These are phyloP conservation scores for Ilyonectria sp. DNA, from an alignment of 2,329 filamentous ascomycete species.

Conservation along the genomic window DNA sequence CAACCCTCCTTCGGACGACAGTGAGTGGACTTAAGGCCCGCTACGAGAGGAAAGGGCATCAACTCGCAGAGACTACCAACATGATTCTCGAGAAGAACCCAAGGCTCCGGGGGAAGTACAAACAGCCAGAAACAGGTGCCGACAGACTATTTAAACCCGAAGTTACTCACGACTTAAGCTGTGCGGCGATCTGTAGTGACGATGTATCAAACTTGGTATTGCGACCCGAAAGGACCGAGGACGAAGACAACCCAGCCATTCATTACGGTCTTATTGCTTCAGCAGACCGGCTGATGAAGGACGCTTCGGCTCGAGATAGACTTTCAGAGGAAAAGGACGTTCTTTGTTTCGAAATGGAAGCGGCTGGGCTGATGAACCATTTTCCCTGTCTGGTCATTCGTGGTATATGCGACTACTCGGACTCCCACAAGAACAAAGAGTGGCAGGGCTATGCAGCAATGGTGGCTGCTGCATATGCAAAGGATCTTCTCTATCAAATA, in stretches of 20 bases:
- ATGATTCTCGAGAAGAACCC: background rate
- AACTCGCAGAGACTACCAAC: constrained; percentile 6
- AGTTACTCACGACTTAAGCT: background rate
- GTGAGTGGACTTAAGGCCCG: constrained; percentile 14
- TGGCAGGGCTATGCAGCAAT: too few species aligned
- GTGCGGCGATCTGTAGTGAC: background rate
- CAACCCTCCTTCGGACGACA: too few species aligned
- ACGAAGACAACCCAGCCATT: background rate
- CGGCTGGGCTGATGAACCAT: too few species aligned
- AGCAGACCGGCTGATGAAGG: background rate
- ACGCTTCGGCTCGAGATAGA: background rate
- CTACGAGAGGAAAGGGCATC: constrained; percentile 24
- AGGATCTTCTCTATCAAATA: too few species aligned
- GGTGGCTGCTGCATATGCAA: too few species aligned
- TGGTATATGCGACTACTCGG: too few species aligned
- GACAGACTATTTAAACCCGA: too few species aligned
- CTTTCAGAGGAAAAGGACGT: background rate
- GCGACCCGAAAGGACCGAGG: background rate
- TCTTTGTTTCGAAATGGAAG: background rate
- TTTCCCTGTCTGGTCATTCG: too few species aligned
- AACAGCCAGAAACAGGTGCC: too few species aligned
- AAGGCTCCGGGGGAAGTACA: too few species aligned
- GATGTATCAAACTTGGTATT: background rate
- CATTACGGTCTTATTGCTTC: background rate
- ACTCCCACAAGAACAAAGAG: too few species aligned